A percentile compares a stretch with the other conserved stretches of the same genome.
These are phyloP conservation scores for Ceratocystis cubensis DNA, from an alignment of 2,329 filamentous ascomycete genomes.

Conservation along the genomic window DNA sequence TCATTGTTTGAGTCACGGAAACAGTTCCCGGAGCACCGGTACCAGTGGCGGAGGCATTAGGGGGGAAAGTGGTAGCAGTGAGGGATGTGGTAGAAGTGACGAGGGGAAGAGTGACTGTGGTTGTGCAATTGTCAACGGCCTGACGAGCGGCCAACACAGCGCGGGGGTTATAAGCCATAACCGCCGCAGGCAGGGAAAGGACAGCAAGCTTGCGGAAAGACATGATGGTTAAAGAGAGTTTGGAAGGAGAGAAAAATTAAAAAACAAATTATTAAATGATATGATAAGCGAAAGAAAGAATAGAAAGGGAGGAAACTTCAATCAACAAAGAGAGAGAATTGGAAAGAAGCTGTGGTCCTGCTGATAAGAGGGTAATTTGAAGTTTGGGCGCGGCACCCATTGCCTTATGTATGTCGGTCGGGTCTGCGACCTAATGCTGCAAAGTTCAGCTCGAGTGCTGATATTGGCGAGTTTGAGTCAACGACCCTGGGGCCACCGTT, in stretches of 20 bases:
- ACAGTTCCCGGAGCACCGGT: neutral
- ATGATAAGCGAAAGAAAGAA: constrained; percentile 9
- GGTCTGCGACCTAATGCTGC: no score
- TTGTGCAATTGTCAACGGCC: constrained; percentile 11
- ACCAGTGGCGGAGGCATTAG: neutral
- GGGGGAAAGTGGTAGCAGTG: neutral
- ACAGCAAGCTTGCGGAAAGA: constrained; percentile 16
- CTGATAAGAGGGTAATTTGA: rapidly evolving
- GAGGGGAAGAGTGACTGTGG: neutral
- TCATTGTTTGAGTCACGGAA: neutral
- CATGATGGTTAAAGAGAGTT: constrained; percentile 7
- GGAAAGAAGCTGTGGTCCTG: neutral
- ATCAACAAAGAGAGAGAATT: neutral
- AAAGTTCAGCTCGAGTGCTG: no score
- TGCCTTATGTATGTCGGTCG: neutral
- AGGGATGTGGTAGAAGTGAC: neutral
- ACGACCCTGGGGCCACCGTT: neutral
- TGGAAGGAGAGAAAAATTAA: neutral
- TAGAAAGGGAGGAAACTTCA: neutral
- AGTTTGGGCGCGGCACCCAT: neutral
- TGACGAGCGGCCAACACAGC: constrained; percentile 12
- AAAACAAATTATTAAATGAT: neutral
- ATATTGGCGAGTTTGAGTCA: neutral
- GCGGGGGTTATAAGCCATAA: constrained; percentile 15
- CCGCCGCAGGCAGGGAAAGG: constrained; percentile 16